Conservation (phyloP, 78 protist species). For the Speleostelium caveatum region DNA sequence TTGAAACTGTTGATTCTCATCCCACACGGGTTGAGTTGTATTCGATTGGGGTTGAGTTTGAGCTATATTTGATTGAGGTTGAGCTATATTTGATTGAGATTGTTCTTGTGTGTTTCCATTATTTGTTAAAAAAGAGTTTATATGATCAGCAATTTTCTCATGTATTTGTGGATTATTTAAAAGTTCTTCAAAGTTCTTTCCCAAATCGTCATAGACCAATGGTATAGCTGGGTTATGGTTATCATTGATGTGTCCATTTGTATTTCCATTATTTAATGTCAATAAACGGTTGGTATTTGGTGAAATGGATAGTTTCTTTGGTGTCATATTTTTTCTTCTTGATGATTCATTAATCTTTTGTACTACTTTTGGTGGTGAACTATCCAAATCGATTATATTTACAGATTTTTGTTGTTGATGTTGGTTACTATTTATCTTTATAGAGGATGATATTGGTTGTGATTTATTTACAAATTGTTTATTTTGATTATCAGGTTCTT, state of each 20-base stretch:
- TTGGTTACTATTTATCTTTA: no score
- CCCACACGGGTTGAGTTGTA: neutral
- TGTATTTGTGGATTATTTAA: constrained; percentile 36
- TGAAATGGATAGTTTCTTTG: constrained; percentile 42
- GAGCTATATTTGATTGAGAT: neutral
- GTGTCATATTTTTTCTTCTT: constrained; percentile 48
- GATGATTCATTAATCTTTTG: neutral
- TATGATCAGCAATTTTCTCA: constrained; percentile 49
- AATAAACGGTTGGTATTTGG: neutral
- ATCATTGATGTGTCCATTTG: neutral
- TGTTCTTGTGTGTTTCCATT: neutral
- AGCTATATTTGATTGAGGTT: neutral
- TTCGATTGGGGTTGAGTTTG: neutral
- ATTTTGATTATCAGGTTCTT: neutral
- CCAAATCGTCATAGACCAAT: neutral
- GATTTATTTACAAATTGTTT: neutral
- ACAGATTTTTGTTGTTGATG: neutral
- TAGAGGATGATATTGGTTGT: neutral
- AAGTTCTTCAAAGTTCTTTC: constrained; percentile 27
- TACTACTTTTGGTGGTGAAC: neutral
- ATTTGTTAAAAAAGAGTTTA: neutral
- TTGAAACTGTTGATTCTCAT: neutral
- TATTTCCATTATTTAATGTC: neutral
- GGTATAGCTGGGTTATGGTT: neutral
- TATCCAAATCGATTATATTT: neutral